phyloP scores from a whole-genome alignment of 768 basidiomycete genomes.

The Trametes villosa region DNA sequence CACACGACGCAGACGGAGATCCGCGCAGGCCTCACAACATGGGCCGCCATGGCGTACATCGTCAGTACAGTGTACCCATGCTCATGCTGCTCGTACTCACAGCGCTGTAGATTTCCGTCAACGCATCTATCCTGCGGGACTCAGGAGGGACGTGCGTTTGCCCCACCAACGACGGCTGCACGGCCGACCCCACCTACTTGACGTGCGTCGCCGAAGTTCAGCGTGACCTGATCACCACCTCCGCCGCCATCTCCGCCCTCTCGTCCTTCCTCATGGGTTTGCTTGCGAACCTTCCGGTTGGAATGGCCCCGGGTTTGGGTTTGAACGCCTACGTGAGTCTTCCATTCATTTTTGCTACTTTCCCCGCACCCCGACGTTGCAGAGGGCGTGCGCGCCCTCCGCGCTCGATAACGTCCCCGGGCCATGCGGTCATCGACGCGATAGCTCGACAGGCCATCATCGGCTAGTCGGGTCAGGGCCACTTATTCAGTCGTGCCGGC shows the following conservation, averaged over 20 bases:
- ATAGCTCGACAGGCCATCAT: too few species aligned
- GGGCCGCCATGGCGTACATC: slow-evolving; percentile 88
- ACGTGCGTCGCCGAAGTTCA: slow-evolving; percentile 61
- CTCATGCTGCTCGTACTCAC: neutral
- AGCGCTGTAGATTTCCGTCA: slow-evolving; percentile 89
- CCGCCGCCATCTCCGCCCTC: slow-evolving; percentile 76
- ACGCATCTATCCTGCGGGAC: slow-evolving; percentile 76
- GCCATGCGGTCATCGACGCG: too few species aligned
- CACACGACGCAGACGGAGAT: slow-evolving; percentile 62
- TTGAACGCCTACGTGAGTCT: slow-evolving; percentile 75
- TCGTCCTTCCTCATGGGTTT: slow-evolving; percentile 83
- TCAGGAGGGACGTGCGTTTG: slow-evolving; percentile 86
- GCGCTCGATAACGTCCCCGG: too few species aligned
- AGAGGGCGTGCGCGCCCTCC: too few species aligned
- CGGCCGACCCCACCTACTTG: slow-evolving; percentile 54
- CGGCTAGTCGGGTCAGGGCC: too few species aligned
- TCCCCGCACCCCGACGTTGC: neutral
- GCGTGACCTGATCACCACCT: slow-evolving; percentile 81
- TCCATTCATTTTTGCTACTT: neutral
- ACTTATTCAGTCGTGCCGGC: too few species aligned
- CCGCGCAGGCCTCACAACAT: slow-evolving; percentile 80
- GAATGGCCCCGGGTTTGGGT: slow-evolving; percentile 85
- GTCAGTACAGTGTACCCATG: slow-evolving; percentile 41
- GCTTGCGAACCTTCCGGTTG: slow-evolving; percentile 87
- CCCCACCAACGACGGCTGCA: slow-evolving; percentile 58